Evolutionary conservation across 139 green algal genomes (phyloP).

Genomic region (Ettlia oleoabundans): DNA sequence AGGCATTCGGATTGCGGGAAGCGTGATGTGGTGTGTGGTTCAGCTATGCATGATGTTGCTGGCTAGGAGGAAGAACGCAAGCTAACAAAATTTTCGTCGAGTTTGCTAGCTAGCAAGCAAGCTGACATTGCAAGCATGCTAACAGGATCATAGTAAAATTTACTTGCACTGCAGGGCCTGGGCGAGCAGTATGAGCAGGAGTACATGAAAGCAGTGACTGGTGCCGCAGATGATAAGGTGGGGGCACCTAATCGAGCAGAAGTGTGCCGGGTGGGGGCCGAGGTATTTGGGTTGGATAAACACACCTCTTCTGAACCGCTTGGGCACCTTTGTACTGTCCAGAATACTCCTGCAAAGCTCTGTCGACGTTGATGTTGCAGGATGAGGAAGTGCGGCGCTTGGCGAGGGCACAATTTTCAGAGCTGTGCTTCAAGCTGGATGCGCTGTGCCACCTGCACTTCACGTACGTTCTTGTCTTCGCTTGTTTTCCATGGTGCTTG

Average conservation of each 20-base stretch:
- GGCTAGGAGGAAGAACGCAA: too few species aligned
- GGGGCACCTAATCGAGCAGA: background rate
- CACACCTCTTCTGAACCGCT: too few species aligned
- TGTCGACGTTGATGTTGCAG: too few species aligned
- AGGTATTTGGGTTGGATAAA: too few species aligned
- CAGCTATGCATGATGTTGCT: too few species aligned
- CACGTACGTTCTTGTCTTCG: background rate
- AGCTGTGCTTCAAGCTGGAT: constrained; percentile 87
- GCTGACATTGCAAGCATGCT: background rate
- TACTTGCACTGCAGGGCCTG: constrained; percentile 56
- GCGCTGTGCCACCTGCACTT: constrained; percentile 91
- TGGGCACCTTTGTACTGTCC: too few species aligned
- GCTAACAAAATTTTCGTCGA: too few species aligned
- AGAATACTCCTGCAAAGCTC: too few species aligned
- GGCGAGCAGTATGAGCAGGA: constrained; percentile 88
- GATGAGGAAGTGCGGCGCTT: constrained; percentile 50
- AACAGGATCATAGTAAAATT: background rate
- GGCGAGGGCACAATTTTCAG: constrained; percentile 75
- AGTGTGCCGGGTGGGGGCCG: background rate
- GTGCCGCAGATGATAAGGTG: constrained; percentile 47
- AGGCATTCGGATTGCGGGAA: too few species aligned
- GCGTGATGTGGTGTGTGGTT: too few species aligned
- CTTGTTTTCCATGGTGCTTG: background rate
- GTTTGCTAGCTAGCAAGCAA: background rate
- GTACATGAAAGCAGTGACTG: constrained; percentile 59